phyloP scores from a whole-genome alignment of 2,329 filamentous ascomycete species.

The Monilinia vaccinii-corymbosi region DNA sequence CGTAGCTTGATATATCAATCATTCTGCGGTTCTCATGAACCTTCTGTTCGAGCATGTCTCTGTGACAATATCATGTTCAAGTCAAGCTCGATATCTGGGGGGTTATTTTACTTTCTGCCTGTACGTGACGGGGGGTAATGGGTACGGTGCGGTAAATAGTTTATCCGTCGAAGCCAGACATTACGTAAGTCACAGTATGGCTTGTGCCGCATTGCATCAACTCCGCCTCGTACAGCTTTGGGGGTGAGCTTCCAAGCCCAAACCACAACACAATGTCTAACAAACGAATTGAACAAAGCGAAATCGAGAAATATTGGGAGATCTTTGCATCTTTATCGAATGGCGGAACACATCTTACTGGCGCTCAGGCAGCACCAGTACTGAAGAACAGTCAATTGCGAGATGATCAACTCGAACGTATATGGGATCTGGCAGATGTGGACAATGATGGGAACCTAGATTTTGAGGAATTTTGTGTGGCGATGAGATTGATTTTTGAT shows the following conservation, averaged over 20 bases:
- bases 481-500: slow-evolving; percentile 97
- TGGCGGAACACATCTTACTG: slow-evolving; percentile 56
- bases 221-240: background rate
- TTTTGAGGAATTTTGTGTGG: slow-evolving; percentile 99
- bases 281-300: slow-evolving; percentile 60
- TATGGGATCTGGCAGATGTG: slow-evolving; percentile 96
- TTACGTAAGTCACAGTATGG: background rate
- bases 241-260: background rate
- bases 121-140: too few species aligned
- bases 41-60: background rate
- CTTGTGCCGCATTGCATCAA: background rate
- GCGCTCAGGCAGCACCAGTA: slow-evolving; percentile 59
- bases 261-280: slow-evolving; percentile 26
- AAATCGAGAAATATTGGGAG: slow-evolving; percentile 73
- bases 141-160: background rate
- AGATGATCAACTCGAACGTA: slow-evolving; percentile 82
- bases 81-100: background rate
- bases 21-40: background rate
- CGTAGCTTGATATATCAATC: background rate
- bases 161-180: background rate
- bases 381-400: slow-evolving; percentile 64
- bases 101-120: background rate
- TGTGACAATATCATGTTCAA: background rate
- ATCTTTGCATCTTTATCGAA: slow-evolving; percentile 62
- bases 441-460: slow-evolving; percentile 96